These are phyloP conservation scores for Mitragyna speciosa DNA, from an alignment of 257 asterid species.

Conservation along the genomic window DNA sequence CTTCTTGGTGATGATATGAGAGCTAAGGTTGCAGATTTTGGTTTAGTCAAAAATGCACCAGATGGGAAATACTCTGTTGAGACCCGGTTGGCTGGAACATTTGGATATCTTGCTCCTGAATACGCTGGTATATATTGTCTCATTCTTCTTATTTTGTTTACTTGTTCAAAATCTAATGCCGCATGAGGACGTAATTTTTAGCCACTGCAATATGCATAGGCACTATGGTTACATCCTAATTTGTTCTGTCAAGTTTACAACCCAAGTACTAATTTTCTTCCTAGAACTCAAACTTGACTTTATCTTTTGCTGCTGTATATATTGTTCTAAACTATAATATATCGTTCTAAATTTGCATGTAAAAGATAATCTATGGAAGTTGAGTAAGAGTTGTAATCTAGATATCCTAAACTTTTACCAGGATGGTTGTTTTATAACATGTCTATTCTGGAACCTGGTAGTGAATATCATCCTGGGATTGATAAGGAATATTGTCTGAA, in stretches of 20 bases:
- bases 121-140: conserved; percentile 64
- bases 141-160: neutral
- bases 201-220: neutral
- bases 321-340: neutral
- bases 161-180: neutral
- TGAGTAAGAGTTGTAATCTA: too few species aligned
- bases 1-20: conserved; percentile 91
- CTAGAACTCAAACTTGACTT: neutral
- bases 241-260: neutral
- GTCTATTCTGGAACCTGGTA: neutral
- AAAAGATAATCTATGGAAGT: too few species aligned
- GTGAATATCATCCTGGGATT: neutral
- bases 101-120: conserved; percentile 97
- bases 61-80: conserved; percentile 91
- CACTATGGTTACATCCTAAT: neutral
- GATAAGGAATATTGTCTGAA: neutral
- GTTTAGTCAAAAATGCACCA: conserved; percentile 87
- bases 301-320: too few species aligned
- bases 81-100: conserved; percentile 91
- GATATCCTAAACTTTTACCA: neutral
- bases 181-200: neutral
- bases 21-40: conserved; percentile 97
- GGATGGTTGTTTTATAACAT: neutral
- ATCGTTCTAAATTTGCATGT: neutral
- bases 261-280: neutral